Evolutionary conservation across 2,329 filamentous ascomycete genomes (phyloP).

Genomic region (Zymoseptoria crescenta): DNA sequence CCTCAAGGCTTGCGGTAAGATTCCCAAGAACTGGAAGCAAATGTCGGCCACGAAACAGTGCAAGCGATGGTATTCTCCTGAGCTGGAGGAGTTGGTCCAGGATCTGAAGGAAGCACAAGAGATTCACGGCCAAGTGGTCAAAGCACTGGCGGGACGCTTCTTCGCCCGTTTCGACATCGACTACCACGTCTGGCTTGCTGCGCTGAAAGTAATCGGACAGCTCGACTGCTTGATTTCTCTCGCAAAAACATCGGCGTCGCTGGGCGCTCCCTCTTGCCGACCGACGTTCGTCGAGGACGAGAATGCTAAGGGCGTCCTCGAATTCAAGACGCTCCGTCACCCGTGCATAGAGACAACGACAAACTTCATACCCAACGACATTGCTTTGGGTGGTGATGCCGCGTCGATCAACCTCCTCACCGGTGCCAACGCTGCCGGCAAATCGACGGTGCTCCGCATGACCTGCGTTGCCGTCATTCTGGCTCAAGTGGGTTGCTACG

Average conservation of each 20-base stretch:
- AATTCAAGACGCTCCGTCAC: conserved; percentile 86
- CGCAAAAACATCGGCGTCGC: conserved; percentile 73
- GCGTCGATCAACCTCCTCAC: conserved; percentile 87
- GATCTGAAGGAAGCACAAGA: conserved; percentile 90
- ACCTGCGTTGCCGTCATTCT: conserved; percentile 95
- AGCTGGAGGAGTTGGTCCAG: conserved; percentile 73
- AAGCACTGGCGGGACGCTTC: conserved; percentile 76
- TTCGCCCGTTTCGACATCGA: conserved; percentile 82
- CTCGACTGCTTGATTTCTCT: conserved; percentile 92
- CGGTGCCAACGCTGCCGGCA: conserved; percentile 93
- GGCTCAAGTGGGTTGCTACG: conserved; percentile 90
- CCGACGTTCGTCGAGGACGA: conserved; percentile 81
- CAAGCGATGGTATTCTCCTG: conserved; percentile 88
- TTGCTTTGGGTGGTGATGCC: conserved; percentile 71
- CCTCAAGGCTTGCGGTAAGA: conserved; percentile 61
- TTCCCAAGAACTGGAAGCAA: conserved; percentile 85
- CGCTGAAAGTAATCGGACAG: conserved; percentile 84
- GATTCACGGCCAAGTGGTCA: conserved; percentile 81
- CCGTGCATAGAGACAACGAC: conserved; percentile 85
- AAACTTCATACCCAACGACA: conserved; percentile 95
- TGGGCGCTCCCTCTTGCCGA: conserved; percentile 82
- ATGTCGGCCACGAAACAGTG: conserved; percentile 90
- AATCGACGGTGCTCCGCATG: conserved; percentile 94
- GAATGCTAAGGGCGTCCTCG: conserved; percentile 63
- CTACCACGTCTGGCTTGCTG: conserved; percentile 76